These are phyloP conservation scores for Penicillium subrubescens DNA, from an alignment of 495 filamentous ascomycete genomes.

Conservation along the genomic window DNA sequence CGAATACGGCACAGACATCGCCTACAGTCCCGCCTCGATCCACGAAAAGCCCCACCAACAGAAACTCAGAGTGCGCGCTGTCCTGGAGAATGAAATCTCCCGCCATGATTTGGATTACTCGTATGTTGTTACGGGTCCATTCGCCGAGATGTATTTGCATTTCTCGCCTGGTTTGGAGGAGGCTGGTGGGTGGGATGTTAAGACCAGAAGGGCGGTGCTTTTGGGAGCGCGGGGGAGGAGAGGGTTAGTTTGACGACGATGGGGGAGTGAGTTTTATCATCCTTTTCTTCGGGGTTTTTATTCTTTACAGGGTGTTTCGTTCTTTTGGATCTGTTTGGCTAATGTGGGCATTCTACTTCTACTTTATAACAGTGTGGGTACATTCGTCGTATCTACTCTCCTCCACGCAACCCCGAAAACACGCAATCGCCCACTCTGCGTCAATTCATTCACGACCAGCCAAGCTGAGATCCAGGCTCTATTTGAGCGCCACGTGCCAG, in stretches of 20 bases:
- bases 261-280: constrained; percentile 57
- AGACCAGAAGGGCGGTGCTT: constrained; percentile 57
- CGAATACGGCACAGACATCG: constrained; percentile 76
- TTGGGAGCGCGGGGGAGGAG: constrained; percentile 55
- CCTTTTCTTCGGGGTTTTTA: not conserved
- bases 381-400: constrained; percentile 61
- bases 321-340: not conserved
- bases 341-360: not conserved
- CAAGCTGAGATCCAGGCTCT: constrained; percentile 63
- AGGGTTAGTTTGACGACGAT: constrained; percentile 66
- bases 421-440: constrained; percentile 58
- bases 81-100: constrained; percentile 50
- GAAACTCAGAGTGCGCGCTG: constrained; percentile 66
- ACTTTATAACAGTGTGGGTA: constrained; percentile 56
- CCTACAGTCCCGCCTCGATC: constrained; percentile 60
- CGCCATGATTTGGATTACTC: constrained; percentile 56
- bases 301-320: not conserved
- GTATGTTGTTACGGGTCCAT: constrained; percentile 70
- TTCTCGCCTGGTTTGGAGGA: constrained; percentile 30
- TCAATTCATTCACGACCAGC: constrained; percentile 71
- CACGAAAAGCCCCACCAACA: constrained; percentile 68
- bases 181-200: constrained; percentile 57
- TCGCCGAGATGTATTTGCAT: constrained; percentile 64
- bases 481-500: constrained; percentile 65
- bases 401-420: constrained; percentile 52